Evolutionary conservation across 2,329 filamentous ascomycete species (phyloP), one percentile per base, ranked within the genome.

Genomic region (Cercospora sesami): DNA sequence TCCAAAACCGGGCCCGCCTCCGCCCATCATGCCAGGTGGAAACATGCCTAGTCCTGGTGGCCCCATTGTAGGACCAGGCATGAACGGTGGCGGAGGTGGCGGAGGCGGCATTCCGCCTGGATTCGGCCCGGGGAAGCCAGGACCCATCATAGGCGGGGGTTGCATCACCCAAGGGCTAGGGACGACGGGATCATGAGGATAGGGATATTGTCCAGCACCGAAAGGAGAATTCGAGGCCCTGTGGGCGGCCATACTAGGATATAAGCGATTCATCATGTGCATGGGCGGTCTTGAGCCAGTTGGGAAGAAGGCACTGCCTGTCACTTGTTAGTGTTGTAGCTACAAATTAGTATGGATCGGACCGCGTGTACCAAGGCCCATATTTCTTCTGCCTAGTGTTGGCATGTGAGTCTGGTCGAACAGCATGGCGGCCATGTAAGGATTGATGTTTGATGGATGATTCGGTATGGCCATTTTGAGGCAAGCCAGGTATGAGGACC

Each of bases 261-360:
- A 31, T 8, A 73, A 61, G 57, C 68, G 66, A 59, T 73, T 73
- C 65, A 73, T 71, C 39, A 69, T 63, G 48, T 73, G 71, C 16
- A 68, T 63, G n/a, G 68, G 70, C 10, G 53, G 36, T 42, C 36
- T 21, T 18, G 69, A 64, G 5, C 66, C 71, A 18, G 42, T 63
- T 14, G 71, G 63, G 23, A 61, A 65, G 23, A 66, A 65, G 10
- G 68, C 69, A 10, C 67, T 60, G 16, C 70, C 70, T 72, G 33
- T 12, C 21, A 60, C 21, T 51, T 9, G 10, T 53, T 51, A 53
- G 48, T 42, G 12, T 28, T 21, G n/a, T 23, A 36, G 21, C 18
- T 23, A 16, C 21, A 55, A 23, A 23, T 3, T 12, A 16, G 39
- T 16, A 33, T 26, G 18, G 12, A 60, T 26, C 4, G 6, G 33